Percentiles rank a stretch among this genome's conserved stretches.
Evolutionary conservation across 2,329 filamentous ascomycete species (phyloP).

Genomic region (Trichoderma sp.): DNA sequence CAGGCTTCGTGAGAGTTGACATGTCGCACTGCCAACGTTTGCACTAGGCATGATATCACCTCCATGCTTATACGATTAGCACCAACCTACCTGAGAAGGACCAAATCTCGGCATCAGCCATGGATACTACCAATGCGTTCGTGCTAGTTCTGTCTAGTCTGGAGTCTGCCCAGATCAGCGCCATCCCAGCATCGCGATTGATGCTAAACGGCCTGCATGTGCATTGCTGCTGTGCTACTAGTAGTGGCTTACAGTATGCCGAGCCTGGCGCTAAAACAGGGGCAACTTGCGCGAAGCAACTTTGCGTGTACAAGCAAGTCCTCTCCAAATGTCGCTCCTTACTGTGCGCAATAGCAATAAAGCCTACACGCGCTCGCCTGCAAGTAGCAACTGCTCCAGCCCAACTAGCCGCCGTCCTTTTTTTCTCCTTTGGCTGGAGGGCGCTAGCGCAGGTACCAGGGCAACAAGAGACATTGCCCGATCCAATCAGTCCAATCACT

Average conservation of each 20-base stretch:
- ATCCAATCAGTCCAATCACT: too few species aligned
- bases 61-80: neutral
- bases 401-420: slow-evolving; percentile 5
- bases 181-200: neutral
- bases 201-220: neutral
- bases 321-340: neutral
- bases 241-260: slow-evolving; percentile 15
- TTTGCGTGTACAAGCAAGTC: neutral
- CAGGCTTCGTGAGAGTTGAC: neutral
- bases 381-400: neutral
- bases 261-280: slow-evolving; percentile 13
- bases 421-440: neutral
- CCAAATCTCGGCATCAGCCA: neutral
- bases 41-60: neutral
- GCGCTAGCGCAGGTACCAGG: slow-evolving; percentile 24
- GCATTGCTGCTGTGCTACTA: neutral
- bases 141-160: neutral
- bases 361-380: neutral
- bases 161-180: neutral
- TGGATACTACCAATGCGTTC: neutral
- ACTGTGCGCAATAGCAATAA: neutral
- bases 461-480: neutral
- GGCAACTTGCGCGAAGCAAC: neutral
- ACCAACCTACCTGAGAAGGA: neutral
- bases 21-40: neutral